Conservation (phyloP, 1,139 yeast species). For the Blastobotrys petasosporus region DNA sequence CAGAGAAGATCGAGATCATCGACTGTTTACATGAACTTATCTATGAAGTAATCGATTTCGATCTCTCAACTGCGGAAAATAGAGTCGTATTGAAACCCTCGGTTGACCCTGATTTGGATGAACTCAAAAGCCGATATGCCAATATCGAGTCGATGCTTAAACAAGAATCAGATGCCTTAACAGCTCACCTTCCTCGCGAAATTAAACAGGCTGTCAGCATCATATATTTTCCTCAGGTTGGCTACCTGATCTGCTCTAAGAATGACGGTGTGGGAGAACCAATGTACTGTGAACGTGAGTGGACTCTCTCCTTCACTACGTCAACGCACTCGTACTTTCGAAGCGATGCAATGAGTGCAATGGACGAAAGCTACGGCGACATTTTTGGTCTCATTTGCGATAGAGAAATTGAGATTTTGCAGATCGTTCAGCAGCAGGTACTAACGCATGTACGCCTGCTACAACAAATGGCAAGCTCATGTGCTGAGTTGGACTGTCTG, state of each 20-base stretch:
- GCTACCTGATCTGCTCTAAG: neutral
- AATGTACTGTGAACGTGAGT: neutral
- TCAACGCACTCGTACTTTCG: neutral
- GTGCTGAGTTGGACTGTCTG: neutral
- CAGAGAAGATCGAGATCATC: neutral
- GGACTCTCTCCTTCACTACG: constrained; percentile 2
- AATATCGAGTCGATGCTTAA: neutral
- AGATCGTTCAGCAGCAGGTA: constrained; percentile 4
- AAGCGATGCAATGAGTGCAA: neutral
- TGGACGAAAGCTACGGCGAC: constrained; percentile 4
- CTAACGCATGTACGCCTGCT: neutral
- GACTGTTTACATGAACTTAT: neutral
- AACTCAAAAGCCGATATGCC: neutral
- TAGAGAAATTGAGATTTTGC: constrained; percentile 2
- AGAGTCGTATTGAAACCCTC: neutral
- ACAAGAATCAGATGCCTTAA: neutral
- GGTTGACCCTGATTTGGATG: constrained; percentile 4
- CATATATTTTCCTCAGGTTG: constrained; percentile 5
- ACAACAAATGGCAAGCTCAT: neutral
- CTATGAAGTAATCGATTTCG: neutral
- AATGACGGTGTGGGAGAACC: neutral
- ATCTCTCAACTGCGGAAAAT: neutral
- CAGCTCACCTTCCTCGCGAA: neutral
- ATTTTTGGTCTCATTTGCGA: constrained; percentile 5
- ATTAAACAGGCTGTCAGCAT: neutral